phyloP scores from a whole-genome alignment of 768 basidiomycete species.

The Naganishia antarctica region DNA sequence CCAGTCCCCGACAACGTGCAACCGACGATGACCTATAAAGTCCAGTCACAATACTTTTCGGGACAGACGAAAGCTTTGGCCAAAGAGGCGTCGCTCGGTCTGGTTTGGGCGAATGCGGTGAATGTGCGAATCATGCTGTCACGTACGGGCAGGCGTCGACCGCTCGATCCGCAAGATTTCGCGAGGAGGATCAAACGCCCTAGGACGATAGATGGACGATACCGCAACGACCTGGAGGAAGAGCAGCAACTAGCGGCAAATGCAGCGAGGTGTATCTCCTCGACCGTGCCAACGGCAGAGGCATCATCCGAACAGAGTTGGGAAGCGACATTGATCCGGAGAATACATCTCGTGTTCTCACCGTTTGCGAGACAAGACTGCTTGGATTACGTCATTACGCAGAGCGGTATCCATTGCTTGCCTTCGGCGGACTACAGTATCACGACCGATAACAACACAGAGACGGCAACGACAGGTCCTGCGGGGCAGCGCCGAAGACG shows the following conservation, averaged over 20 bases:
- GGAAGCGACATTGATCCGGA: constrained; percentile 58
- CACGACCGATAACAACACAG: not conserved
- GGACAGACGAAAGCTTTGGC: constrained; percentile 59
- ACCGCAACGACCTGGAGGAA: constrained; percentile 37
- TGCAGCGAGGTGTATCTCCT: not conserved
- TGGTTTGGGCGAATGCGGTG: constrained; percentile 90
- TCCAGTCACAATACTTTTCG: constrained; percentile 72
- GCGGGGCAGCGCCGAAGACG: not conserved
- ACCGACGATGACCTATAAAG: constrained; percentile 58
- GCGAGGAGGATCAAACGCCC: constrained; percentile 20
- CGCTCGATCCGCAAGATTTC: constrained; percentile 51
- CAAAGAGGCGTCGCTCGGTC: constrained; percentile 79
- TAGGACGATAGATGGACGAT: constrained; percentile 8
- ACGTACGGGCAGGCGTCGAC: constrained; percentile 65
- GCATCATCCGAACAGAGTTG: constrained; percentile 25
- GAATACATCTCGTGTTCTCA: constrained; percentile 73
- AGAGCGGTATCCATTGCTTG: constrained; percentile 55
- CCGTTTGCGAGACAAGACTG: constrained; percentile 58
- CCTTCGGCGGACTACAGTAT: not conserved
- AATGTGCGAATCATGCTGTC: constrained; percentile 78
- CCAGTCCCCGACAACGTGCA: constrained; percentile 6
- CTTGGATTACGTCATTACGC: constrained; percentile 70
- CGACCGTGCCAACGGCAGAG: not conserved
- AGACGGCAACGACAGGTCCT: not conserved
- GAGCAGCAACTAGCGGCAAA: constrained; percentile 41